Evolutionary conservation across 2,329 filamentous ascomycete genomes (phyloP), one percentile per base, ranked within the genome.

Genomic region (Phaeosphaeriaceae sp.): DNA sequence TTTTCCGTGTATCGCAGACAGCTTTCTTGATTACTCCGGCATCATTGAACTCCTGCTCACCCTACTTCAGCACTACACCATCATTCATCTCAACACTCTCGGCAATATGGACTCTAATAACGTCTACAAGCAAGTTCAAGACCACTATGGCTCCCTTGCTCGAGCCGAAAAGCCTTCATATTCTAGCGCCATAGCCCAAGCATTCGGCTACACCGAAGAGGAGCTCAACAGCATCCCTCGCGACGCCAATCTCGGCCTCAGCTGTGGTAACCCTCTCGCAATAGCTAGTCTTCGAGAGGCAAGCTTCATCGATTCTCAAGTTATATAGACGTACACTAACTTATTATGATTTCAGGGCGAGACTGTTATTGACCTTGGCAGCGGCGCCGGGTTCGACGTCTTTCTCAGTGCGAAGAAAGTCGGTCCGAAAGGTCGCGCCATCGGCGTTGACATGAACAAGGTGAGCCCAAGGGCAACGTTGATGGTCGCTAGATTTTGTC

Each of bases 391-490:
- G 0, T 81, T 86, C 36, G 83, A 86, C 58, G 77, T 80, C 15
- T 83, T 85, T 51, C 76, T 80, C 3, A 81, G 82, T 9, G 74
- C 80, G 3, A 71, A 70, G 20, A 81, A 76, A 56, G 76, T 85
- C 30, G 81, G 81, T 0, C 38, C 57, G 0, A 65, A 63, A 3
- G 82, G 83, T 1, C 76, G 70, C 21, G 81, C 74, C 3, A 79
- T 85, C 40, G 84, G 83, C 6, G 71, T 86, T 4, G 83, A 87
- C 58, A 85, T 86, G 79, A 86, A 81, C 54, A 76, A 83, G 67
- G 82, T 80, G 60, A 32, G 32, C 45, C 21, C 21, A 20, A 28
- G 28, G 37, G 28, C 2, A 18, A 30, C 18, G 16, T 33, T 20
- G 29, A 13, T 13, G 2, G 32, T 20, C 15, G 12, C 61, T 23